phyloP scores from a whole-genome alignment of 441 rosid genomes.

The Lepidium campestre region DNA sequence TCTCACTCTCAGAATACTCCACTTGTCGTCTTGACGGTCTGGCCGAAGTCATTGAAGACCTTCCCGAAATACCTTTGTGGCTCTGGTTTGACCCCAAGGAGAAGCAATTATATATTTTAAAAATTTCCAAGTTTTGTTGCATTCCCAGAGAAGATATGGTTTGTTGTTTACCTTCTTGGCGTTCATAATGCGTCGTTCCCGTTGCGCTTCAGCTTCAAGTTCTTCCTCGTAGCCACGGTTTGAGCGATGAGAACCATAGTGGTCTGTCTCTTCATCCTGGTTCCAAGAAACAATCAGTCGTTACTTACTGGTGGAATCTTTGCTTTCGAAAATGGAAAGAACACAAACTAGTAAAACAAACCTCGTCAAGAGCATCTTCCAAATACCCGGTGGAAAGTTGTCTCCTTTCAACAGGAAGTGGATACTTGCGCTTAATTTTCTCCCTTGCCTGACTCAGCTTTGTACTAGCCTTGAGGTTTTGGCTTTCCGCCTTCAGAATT shows the following conservation, averaged over 20 bases:
- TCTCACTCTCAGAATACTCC: conserved; percentile 81
- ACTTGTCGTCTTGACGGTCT: conserved; percentile 64
- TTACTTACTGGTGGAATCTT: neutral
- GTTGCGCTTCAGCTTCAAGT: conserved; percentile 82
- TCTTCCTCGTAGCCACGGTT: conserved; percentile 84
- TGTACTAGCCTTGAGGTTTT: conserved; percentile 79
- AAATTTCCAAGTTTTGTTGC: neutral
- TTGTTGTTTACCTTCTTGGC: conserved; percentile 73
- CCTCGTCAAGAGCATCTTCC: conserved; percentile 98
- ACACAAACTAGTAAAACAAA: conserved; percentile 24
- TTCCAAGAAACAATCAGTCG: conserved; percentile 8
- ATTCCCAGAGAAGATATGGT: neutral
- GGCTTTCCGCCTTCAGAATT: conserved; percentile 75
- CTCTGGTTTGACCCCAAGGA: conserved; percentile 41
- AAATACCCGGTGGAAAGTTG: conserved; percentile 91
- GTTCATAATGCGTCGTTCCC: conserved; percentile 83
- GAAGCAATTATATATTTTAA: neutral
- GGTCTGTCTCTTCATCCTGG: conserved; percentile 87
- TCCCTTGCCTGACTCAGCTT: conserved; percentile 86
- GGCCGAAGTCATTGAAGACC: conserved; percentile 42
- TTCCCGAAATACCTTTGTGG: conserved; percentile 54
- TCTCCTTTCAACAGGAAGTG: conserved; percentile 61
- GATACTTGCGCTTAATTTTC: conserved; percentile 78
- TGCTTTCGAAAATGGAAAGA: neutral
- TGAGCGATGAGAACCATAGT: conserved; percentile 72